Base-by-base conservation (phyloP, 306 rosid species). In the Luffa acutangula region DNA sequence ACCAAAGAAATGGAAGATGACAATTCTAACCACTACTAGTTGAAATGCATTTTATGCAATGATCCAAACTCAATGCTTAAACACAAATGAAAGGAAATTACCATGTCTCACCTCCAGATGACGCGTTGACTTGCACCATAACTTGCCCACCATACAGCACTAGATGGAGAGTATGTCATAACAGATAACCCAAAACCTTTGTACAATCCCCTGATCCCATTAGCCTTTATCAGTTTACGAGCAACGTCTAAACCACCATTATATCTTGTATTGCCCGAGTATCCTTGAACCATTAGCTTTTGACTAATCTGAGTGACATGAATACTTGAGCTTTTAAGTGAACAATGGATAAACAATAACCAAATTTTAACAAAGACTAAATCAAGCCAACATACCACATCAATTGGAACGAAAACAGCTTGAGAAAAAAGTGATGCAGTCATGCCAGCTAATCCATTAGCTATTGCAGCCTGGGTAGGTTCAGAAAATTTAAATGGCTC, bases 111-210 rank as follows among this genome's bases (percentile, higher is more conserved):
- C 98, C 98, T 93, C 98, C 98, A 90, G 83, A 93, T 84, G 77
- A 81, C 72, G 76, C 93, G 96, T 85, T 93, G 93, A 85, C 97
- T 93, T 79, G 97, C 89, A 83, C 97, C 97, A 74, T 93, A 93
- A 82, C 94, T 91, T 80, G 97, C 94, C 98, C 98, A 93, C 98
- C 98, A 93, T 57, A 93, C 97, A 83, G 94, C 98, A 71, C 93
- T 93, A 52, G 98, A 92, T 71, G 98, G 97, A 45, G 96, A 87
- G 80, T 93, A 93, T 66, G 98, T 93, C 93, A 93, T 86, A 79
- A 93, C 84, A 56, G 98, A 93, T 75, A 93, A 86, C 65, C 98
- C 96, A 81, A 92, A 93, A 78, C 98, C 98, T 83, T 86, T 90
- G 83, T 93, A 93, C 57, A 93, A 87, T 83, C 98, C 98, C 63